Conservation (phyloP, 495 filamentous ascomycete genomes). For the Aspergillus asperescens region DNA sequence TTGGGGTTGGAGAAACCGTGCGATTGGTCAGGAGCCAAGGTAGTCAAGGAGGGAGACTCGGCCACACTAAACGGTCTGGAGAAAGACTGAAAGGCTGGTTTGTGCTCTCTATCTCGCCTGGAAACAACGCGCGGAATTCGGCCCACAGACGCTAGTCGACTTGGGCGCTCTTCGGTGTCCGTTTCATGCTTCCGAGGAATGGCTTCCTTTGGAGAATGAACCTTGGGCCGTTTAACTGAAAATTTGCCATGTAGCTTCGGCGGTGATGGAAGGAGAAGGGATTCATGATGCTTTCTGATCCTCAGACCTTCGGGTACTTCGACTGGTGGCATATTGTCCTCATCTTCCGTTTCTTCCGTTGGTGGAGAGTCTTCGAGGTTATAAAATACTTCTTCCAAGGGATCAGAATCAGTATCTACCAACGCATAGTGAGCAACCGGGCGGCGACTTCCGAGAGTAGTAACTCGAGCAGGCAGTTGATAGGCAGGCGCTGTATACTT, state of each 20-base stretch:
- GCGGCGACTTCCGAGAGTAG: conserved; percentile 33
- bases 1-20: conserved; percentile 13
- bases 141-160: conserved; percentile 71
- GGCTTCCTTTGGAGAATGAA: conserved; percentile 32
- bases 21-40: conserved; percentile 13
- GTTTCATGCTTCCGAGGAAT: conserved; percentile 14
- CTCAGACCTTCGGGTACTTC: conserved; percentile 30
- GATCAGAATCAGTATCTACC: conserved; percentile 68
- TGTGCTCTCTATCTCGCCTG: conserved; percentile 59
- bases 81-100: conserved; percentile 72
- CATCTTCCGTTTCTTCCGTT: conserved; percentile 41
- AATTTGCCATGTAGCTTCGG: conserved; percentile 47
- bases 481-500: conserved; percentile 16
- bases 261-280: conserved; percentile 51
- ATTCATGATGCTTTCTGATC: conserved; percentile 41
- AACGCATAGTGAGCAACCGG: conserved; percentile 76
- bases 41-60: conserved; percentile 29
- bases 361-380: conserved; percentile 49
- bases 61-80: conserved; percentile 67
- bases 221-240: conserved; percentile 32
- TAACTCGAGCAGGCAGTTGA: conserved; percentile 38
- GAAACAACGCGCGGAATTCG: conserved; percentile 86
- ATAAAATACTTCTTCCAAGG: conserved; percentile 61
- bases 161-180: conserved; percentile 28
- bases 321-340: conserved; percentile 19